phyloP scores from a whole-genome alignment of 768 basidiomycete species.

The Amanita inopinata region DNA sequence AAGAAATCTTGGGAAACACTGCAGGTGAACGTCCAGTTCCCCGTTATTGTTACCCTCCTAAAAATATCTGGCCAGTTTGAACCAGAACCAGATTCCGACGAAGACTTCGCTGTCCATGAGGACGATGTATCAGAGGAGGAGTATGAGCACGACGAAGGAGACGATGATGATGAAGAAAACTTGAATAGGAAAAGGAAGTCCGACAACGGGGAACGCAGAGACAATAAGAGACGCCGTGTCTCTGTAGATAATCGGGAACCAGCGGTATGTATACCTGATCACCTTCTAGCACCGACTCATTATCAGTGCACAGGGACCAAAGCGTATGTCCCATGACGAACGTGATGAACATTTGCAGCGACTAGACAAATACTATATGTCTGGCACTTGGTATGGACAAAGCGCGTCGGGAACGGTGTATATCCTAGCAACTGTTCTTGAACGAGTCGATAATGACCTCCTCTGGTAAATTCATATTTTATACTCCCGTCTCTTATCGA shows the following conservation, averaged over 20 bases:
- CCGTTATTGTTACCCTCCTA: slow-evolving; percentile 2
- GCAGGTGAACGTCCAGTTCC: slow-evolving; percentile 42
- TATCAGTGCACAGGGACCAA: slow-evolving; percentile 28
- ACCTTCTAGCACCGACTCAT: neutral
- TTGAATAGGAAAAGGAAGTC: slow-evolving; percentile 39
- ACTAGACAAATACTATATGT: slow-evolving; percentile 74
- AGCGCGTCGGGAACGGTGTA: slow-evolving; percentile 86
- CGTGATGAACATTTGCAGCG: slow-evolving; percentile 51
- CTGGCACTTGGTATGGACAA: slow-evolving; percentile 83
- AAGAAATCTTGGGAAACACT: slow-evolving; percentile 78
- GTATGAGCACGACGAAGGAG: slow-evolving; percentile 30
- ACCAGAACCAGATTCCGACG: slow-evolving; percentile 51
- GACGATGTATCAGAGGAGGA: slow-evolving; percentile 38
- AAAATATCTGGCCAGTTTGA: slow-evolving; percentile 46
- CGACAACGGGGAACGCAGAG: slow-evolving; percentile 25
- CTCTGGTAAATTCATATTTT: slow-evolving; percentile 54
- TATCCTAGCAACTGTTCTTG: slow-evolving; percentile 81
- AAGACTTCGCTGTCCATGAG: slow-evolving; percentile 35
- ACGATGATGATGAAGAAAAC: slow-evolving; percentile 31
- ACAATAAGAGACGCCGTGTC: slow-evolving; percentile 51
- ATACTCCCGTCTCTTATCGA: slow-evolving; percentile 5
- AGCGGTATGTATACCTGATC: neutral
- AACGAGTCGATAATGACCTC: slow-evolving; percentile 87
- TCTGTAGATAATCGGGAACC: slow-evolving; percentile 29
- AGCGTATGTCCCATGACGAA: slow-evolving; percentile 61